These are phyloP conservation scores for Uncinocarpus reesii DNA, from an alignment of 2,329 filamentous ascomycete genomes.

Conservation along the genomic window DNA sequence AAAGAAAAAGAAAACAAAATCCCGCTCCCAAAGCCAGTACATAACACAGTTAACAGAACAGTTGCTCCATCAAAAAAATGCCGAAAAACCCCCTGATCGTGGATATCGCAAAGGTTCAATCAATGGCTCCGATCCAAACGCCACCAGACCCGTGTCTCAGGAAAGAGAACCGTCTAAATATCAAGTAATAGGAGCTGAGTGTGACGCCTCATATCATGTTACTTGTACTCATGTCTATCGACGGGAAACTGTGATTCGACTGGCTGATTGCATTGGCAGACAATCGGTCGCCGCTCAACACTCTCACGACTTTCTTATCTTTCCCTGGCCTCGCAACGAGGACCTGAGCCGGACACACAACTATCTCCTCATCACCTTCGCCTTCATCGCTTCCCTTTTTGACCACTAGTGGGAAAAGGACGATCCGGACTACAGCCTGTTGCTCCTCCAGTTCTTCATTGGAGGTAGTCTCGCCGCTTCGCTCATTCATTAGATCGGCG, in stretches of 20 bases:
- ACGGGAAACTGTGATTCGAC: conserved; percentile 36
- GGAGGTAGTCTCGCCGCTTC: conserved; percentile 57
- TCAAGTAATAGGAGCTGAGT: conserved; percentile 20
- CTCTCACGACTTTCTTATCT: conserved; percentile 32
- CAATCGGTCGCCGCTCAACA: conserved; percentile 35
- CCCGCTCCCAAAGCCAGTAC: no score
- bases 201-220: conserved; percentile 38
- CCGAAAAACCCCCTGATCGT: not conserved
- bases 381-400: conserved; percentile 88
- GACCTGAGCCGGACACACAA: conserved; percentile 91
- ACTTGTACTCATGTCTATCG: conserved; percentile 36
- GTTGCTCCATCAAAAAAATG: no score
- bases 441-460: conserved; percentile 73
- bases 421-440: conserved; percentile 71
- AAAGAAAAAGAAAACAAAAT: no score
- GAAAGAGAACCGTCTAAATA: conserved; percentile 2
- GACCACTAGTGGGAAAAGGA: conserved; percentile 91
- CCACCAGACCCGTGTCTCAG: not conserved
- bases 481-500: conserved; percentile 87
- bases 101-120: not conserved
- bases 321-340: conserved; percentile 54
- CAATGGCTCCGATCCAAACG: not conserved
- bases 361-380: conserved; percentile 83
- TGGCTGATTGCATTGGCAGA: conserved; percentile 30
- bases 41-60: not conserved